A percentile compares a stretch with the other conserved stretches of the same genome.
Conservation (phyloP, 352 stramenopile species). For the Phytophthora podocarpi region DNA sequence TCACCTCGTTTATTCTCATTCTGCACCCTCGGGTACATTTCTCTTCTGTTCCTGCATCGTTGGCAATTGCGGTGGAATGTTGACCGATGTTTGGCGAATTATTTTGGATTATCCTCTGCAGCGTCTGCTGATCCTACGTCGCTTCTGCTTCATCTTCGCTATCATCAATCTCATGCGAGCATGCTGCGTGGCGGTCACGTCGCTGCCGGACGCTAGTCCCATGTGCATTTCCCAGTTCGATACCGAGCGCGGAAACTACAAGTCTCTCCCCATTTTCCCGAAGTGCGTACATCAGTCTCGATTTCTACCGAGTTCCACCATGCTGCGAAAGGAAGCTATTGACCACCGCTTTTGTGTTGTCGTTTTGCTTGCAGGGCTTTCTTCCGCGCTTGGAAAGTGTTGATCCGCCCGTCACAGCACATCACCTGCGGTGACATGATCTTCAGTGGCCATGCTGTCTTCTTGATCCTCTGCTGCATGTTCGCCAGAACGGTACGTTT, state of each 20-base stretch:
- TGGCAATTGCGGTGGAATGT: neutral
- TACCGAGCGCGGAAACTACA: conserved; percentile 68
- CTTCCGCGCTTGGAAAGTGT: conserved; percentile 79
- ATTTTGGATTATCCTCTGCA: conserved; percentile 24
- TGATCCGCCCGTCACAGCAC: conserved; percentile 82
- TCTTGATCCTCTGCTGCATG: conserved; percentile 85
- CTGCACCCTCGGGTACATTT: conserved; percentile 76
- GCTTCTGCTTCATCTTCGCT: conserved; percentile 85
- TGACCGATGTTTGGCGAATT: neutral
- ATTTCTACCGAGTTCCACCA: neutral
- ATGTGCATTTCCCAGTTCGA: conserved; percentile 90
- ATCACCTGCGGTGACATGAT: conserved; percentile 91
- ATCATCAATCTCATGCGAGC: conserved; percentile 88
- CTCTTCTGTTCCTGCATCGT: neutral
- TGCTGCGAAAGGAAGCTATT: neutral
- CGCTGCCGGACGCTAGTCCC: conserved; percentile 82
- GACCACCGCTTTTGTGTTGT: neutral
- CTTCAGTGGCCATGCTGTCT: conserved; percentile 88
- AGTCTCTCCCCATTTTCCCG: conserved; percentile 86
- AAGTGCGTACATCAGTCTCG: conserved; percentile 50
- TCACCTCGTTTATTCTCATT: conserved; percentile 70
- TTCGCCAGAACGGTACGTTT: conserved; percentile 71
- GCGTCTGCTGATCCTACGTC: conserved; percentile 82
- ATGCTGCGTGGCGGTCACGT: conserved; percentile 87
- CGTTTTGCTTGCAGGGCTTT: conserved; percentile 56